These are phyloP conservation scores for Trametes maxima DNA, from an alignment of 768 basidiomycete species.

Conservation along the genomic window DNA sequence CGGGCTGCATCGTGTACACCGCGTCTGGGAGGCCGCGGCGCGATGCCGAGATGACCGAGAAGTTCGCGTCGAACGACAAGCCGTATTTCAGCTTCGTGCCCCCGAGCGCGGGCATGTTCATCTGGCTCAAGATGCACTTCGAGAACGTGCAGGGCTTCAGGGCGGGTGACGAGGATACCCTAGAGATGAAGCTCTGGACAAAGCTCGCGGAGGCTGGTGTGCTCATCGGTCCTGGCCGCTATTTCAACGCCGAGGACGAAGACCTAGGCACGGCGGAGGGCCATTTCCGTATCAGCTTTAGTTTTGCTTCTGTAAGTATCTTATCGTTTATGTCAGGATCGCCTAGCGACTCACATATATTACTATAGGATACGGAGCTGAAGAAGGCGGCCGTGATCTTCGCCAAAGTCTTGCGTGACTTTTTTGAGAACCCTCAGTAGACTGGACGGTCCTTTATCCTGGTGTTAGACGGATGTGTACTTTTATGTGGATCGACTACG, in stretches of 20 bases:
- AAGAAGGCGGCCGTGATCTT: constrained; percentile 53
- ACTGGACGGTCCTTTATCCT: not conserved
- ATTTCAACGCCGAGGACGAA: constrained; percentile 44
- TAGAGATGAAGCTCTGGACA: constrained; percentile 63
- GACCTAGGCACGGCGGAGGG: constrained; percentile 35
- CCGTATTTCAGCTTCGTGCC: constrained; percentile 68
- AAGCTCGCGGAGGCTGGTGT: constrained; percentile 63
- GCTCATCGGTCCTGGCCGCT: constrained; percentile 62
- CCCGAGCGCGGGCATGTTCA: constrained; percentile 83
- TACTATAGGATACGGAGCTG: constrained; percentile 35
- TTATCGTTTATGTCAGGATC: not conserved
- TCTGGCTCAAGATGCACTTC: constrained; percentile 70
- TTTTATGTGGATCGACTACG: not conserved
- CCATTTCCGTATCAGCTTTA: constrained; percentile 62
- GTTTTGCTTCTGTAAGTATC: constrained; percentile 49
- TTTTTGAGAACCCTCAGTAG: constrained; percentile 35
- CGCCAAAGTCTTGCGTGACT: constrained; percentile 45
- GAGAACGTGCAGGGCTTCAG: constrained; percentile 52
- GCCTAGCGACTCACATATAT: not conserved
- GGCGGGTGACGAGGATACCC: constrained; percentile 39
- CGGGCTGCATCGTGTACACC: constrained; percentile 46
- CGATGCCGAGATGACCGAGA: constrained; percentile 40
- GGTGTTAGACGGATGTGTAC: not conserved
- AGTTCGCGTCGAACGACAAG: constrained; percentile 36
- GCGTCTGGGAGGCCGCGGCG: constrained; percentile 42